These are phyloP conservation scores for Pycnococcus provasolii DNA, from an alignment of 139 green algal genomes.

Conservation along the genomic window DNA sequence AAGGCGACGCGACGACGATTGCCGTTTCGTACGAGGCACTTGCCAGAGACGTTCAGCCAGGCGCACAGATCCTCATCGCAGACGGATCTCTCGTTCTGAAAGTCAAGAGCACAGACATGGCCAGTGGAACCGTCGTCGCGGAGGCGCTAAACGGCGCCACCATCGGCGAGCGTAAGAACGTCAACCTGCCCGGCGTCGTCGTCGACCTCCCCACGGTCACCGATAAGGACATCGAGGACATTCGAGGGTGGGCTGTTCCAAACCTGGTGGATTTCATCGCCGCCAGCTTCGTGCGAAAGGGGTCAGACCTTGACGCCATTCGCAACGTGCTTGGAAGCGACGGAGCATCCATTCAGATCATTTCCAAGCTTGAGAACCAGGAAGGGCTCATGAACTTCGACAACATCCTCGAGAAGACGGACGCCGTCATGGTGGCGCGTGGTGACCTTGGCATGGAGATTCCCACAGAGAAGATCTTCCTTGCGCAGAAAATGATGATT, in stretches of 20 bases:
- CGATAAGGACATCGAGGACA: conserved; percentile 38
- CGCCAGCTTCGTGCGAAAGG: conserved; percentile 48
- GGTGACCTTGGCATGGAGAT: conserved; percentile 66
- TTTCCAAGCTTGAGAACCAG: conserved; percentile 66
- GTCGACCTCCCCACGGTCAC: conserved; percentile 35
- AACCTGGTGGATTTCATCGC: conserved; percentile 47
- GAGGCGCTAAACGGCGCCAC: conserved; percentile 12
- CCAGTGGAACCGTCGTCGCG: neutral
- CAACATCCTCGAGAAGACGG: conserved; percentile 48
- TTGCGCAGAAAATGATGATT: conserved; percentile 32
- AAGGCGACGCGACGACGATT: conserved; percentile 69
- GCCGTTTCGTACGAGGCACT: conserved; percentile 51
- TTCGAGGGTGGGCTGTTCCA: conserved; percentile 37
- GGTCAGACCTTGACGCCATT: conserved; percentile 47
- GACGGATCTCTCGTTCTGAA: conserved; percentile 42
- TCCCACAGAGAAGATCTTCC: conserved; percentile 22
- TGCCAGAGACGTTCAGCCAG: conserved; percentile 29
- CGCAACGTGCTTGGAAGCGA: conserved; percentile 41
- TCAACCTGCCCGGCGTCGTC: conserved; percentile 39
- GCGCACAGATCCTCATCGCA: conserved; percentile 48
- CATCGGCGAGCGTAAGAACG: conserved; percentile 31
- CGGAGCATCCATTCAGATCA: conserved; percentile 53
- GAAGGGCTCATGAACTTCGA: conserved; percentile 51
- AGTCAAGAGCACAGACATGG: no score
- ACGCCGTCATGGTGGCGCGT: conserved; percentile 66